Evolutionary conservation across 2,329 filamentous ascomycete species (phyloP).

Genomic region (Hypoxylon rubiginosum): DNA sequence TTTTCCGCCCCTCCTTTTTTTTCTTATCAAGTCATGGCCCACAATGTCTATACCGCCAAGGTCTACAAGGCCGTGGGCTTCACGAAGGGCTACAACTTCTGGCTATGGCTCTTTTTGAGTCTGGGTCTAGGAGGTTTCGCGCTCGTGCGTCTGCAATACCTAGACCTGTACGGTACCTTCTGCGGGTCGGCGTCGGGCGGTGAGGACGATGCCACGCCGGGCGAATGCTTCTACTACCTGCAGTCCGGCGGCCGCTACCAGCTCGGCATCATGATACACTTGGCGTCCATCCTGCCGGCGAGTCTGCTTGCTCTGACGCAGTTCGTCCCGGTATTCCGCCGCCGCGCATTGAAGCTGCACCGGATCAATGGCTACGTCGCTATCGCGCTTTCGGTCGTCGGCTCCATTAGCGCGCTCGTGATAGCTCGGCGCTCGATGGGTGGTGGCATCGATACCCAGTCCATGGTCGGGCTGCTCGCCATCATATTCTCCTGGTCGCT

Average conservation of each 20-base stretch:
- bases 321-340: constrained; percentile 62
- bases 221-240: constrained; percentile 59
- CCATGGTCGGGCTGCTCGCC: constrained; percentile 58
- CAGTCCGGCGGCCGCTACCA: constrained; percentile 44
- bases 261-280: constrained; percentile 61
- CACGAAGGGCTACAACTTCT: constrained; percentile 68
- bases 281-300: constrained; percentile 61
- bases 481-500: constrained; percentile 61
- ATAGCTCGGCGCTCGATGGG: constrained; percentile 66
- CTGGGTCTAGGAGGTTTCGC: constrained; percentile 63
- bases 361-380: constrained; percentile 72
- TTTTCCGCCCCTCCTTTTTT: background rate
- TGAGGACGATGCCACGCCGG: constrained; percentile 46
- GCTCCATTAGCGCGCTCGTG: constrained; percentile 66
- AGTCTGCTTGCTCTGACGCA: constrained; percentile 61
- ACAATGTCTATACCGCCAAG: constrained; percentile 44
- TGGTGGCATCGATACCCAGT: constrained; percentile 65
- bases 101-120: constrained; percentile 64
- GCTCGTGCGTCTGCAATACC: constrained; percentile 62
- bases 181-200: constrained; percentile 45
- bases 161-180: constrained; percentile 60
- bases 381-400: constrained; percentile 61
- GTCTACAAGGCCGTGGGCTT: constrained; percentile 67
- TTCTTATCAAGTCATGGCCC: background rate
- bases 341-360: constrained; percentile 66